These are phyloP conservation scores for Diddensiella santjacobensis DNA, from an alignment of 805 yeast genomes.

Conservation along the genomic window DNA sequence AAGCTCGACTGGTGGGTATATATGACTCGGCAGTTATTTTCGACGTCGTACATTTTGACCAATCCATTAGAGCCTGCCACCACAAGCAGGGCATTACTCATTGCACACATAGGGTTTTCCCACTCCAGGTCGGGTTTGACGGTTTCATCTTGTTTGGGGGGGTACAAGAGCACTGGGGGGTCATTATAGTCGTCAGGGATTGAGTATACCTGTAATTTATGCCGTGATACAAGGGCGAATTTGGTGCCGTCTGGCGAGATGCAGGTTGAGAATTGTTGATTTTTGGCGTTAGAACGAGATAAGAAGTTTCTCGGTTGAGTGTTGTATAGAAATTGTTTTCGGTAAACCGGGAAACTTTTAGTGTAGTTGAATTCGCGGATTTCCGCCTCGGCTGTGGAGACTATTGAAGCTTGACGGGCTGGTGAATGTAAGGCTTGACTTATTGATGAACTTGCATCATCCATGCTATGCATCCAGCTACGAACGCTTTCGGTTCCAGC, in stretches of 20 bases:
- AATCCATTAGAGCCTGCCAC: conserved; percentile 73
- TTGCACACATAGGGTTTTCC: conserved; percentile 29
- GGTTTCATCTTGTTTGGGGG: conserved; percentile 4
- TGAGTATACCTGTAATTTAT: conserved; percentile 71
- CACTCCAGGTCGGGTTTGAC: conserved; percentile 12
- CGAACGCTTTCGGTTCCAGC: background rate
- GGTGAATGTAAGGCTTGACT: background rate
- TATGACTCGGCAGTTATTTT: conserved; percentile 43
- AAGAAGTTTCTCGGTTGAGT: conserved; percentile 51
- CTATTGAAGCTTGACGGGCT: conserved; percentile 1
- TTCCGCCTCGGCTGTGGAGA: conserved; percentile 14
- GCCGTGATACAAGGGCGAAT: conserved; percentile 62
- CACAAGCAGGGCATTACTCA: conserved; percentile 57
- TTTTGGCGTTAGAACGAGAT: conserved; percentile 40
- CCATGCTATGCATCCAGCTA: background rate
- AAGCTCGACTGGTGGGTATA: conserved; percentile 67
- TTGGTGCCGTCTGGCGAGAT: conserved; percentile 60
- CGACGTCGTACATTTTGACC: conserved; percentile 60
- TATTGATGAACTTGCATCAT: background rate
- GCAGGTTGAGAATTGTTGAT: conserved; percentile 50
- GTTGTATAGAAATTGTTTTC: conserved; percentile 53
- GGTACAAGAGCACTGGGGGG: conserved; percentile 50
- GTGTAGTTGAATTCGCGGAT: conserved; percentile 47
- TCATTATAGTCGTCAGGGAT: conserved; percentile 44
- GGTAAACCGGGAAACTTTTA: conserved; percentile 77